Conservation (phyloP, 73 alveolate genomes). For the Symbiodinium natans region DNA sequence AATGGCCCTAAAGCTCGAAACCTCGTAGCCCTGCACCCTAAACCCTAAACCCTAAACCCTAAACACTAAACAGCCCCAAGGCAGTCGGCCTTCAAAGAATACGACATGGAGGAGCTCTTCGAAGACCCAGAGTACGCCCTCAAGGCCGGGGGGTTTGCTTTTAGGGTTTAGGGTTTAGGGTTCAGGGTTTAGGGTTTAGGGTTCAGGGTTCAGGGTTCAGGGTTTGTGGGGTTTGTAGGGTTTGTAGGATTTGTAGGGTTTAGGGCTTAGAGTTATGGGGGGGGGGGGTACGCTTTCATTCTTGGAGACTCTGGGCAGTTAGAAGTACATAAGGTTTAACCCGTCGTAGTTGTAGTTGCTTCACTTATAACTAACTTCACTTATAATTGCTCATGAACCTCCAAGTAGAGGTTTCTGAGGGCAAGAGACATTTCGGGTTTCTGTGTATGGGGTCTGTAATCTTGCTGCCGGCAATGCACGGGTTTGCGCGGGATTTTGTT, state of each 20-base stretch:
- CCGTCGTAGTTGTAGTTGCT: no score
- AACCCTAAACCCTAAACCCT: neutral
- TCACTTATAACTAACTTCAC: no score
- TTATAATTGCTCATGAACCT: no score
- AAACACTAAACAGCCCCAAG: neutral
- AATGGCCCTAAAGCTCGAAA: neutral
- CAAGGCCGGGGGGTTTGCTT: slow-evolving; percentile 32
- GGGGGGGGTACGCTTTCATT: no score
- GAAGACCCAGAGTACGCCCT: slow-evolving; percentile 77
- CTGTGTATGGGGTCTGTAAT: no score
- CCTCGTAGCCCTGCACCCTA: neutral
- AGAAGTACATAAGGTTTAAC: no score
- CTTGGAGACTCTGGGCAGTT: no score
- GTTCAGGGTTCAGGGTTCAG: neutral
- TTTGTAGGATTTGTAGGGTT: neutral
- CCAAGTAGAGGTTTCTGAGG: no score
- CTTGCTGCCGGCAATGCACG: no score
- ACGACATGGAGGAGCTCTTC: slow-evolving; percentile 70
- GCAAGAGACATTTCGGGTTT: no score
- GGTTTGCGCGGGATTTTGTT: neutral
- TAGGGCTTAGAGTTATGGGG: no score
- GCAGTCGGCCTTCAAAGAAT: slow-evolving; percentile 60
- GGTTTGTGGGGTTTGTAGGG: neutral
- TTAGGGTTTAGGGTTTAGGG: neutral
- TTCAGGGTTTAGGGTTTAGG: neutral